Evolutionary conservation across 495 filamentous ascomycete genomes (phyloP), one percentile per base, ranked within the genome.

Genomic region (Aspergillus cavernicola): DNA sequence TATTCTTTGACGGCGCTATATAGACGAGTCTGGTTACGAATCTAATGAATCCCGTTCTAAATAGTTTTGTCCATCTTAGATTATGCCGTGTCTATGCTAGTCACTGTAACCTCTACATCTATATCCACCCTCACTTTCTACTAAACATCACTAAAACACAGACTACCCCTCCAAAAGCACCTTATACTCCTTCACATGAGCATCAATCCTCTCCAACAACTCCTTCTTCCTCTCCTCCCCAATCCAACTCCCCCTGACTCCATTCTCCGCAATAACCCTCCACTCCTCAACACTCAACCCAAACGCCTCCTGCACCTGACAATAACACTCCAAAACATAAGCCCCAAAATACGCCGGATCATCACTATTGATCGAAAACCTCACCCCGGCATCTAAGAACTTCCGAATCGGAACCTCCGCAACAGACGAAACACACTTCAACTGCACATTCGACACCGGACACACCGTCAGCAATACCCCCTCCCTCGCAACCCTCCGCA

Each of bases 281-380:
- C 87, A 90, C 52, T 91, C 85, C 16, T 69, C 61, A 3, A 82
- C 62, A 15, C 61, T 75, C 53, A 92, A 57, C 26, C 73, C 62
- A 67, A 86, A 86, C 13, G 85, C 84, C 52, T 88, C 86, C 64
- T 90, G 84, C 11, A 90, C 84, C 4, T 82, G 84, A 55, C 83
- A 88, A 63, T 87, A 90, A 56, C 89, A 89, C 61, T 87, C 84
- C 52, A 86, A 68, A 48, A 90, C 82, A 65, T 88, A 90, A 0
- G 83, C 85, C 6, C 86, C 86, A 74, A 91, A 91, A 65, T 91
- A 92, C 9, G 85, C 87, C 40, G 87, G 87, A 63, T 91, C 87
- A 62, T 92, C 85, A 61, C 84, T 85, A 56, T 88, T 88, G 50
- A 88, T 80, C 9, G 81, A 83, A 56, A 88, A 87, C 61, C 69